phyloP scores from a whole-genome alignment of 2,329 filamentous ascomycete species.

The Fusarium setosum region DNA sequence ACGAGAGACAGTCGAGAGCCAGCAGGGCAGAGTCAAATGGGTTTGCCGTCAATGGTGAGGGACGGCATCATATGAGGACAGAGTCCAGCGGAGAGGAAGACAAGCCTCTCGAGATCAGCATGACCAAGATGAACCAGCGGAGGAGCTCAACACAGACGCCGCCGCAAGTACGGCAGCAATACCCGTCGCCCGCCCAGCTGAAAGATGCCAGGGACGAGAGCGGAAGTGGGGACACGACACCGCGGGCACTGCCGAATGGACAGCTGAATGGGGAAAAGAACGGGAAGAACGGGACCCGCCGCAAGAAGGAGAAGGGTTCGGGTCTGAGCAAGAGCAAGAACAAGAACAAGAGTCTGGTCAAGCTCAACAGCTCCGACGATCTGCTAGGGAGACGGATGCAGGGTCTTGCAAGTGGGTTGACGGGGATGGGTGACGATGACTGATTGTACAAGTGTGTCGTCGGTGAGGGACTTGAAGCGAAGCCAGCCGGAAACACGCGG shows the following conservation, averaged over 20 bases:
- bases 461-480: neutral
- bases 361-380: slow-evolving; percentile 68
- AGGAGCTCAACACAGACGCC: slow-evolving; percentile 41
- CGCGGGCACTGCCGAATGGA: slow-evolving; percentile 23
- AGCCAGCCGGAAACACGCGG: neutral
- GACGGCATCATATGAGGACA: slow-evolving; percentile 48
- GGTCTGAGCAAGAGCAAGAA: slow-evolving; percentile 51
- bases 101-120: slow-evolving; percentile 82
- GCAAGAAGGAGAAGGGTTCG: slow-evolving; percentile 43
- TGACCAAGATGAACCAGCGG: slow-evolving; percentile 60
- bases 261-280: slow-evolving; percentile 42
- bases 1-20: slow-evolving; percentile 25
- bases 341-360: slow-evolving; percentile 61
- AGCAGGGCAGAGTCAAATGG: slow-evolving; percentile 8
- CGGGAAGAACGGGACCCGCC: slow-evolving; percentile 36
- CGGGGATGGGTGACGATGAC: slow-evolving; percentile 59
- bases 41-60: slow-evolving; percentile 37
- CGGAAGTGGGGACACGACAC: slow-evolving; percentile 33
- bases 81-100: slow-evolving; percentile 85
- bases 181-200: slow-evolving; percentile 13
- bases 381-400: slow-evolving; percentile 68
- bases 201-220: slow-evolving; percentile 28
- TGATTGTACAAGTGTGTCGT: slow-evolving; percentile 22
- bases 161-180: slow-evolving; percentile 15
- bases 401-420: slow-evolving; percentile 65